These are phyloP conservation scores for Hemileia vastatrix DNA, from an alignment of 1,284 basidiomycete genomes.

Conservation along the genomic window DNA sequence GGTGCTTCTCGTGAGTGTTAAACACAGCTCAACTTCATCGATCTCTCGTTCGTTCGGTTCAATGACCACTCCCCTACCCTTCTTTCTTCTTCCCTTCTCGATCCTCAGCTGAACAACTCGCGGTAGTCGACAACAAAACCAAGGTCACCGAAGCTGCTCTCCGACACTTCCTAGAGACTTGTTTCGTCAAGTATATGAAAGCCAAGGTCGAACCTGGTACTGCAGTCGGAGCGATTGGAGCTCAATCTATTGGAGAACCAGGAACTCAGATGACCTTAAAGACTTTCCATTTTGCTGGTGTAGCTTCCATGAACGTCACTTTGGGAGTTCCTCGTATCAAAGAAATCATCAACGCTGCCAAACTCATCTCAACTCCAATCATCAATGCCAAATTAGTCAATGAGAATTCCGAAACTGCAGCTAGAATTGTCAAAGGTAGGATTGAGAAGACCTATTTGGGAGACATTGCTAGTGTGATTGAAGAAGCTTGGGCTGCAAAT, in stretches of 20 bases:
- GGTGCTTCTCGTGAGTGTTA: conserved; percentile 61
- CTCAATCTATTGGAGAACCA: conserved; percentile 97
- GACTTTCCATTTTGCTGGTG: conserved; percentile 99
- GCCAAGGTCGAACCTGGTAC: conserved; percentile 89
- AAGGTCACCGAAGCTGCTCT: conserved; percentile 80
- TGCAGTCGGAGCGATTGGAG: conserved; percentile 95
- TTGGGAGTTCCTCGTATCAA: conserved; percentile 98
- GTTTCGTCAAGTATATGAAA: conserved; percentile 81
- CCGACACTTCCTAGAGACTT: conserved; percentile 67
- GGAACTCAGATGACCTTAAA: conserved; percentile 99
- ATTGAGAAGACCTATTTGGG: conserved; percentile 90
- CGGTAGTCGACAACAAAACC: conserved; percentile 75
- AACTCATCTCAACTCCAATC: conserved; percentile 91
- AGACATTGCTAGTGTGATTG: conserved; percentile 82
- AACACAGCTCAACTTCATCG: not conserved
- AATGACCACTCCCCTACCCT: too few species aligned
- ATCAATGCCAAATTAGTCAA: conserved; percentile 90
- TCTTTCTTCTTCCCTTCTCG: not conserved
- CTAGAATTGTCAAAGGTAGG: conserved; percentile 92
- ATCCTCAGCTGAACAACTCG: conserved; percentile 26
- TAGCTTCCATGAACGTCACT: conserved; percentile 99
- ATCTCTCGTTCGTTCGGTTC: too few species aligned
- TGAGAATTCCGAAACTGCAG: conserved; percentile 60
- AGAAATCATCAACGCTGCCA: conserved; percentile 98
- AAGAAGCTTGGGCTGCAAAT: conserved; percentile 87